Evolutionary conservation across 2,329 filamentous ascomycete genomes (phyloP), one percentile per base, ranked within the genome.

Genomic region (Raffaelea albimanens): DNA sequence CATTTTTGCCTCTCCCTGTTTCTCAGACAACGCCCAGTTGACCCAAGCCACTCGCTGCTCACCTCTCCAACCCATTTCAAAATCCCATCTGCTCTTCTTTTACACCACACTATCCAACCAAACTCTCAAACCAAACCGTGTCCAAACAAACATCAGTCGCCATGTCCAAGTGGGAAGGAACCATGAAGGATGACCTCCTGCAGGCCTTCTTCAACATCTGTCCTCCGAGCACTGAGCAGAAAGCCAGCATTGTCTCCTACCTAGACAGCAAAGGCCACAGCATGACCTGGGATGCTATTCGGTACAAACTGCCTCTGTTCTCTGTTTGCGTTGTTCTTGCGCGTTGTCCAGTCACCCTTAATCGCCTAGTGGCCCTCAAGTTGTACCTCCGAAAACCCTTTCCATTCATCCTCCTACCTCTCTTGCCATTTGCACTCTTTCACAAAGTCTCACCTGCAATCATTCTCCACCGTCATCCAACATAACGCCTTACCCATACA

Each of bases 261-360:
- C 52, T 59, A n/a, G 31, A 34, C 14, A 18, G 25, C 22, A 51
- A 48, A n/a, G 57, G 57, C 22, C 51, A 56, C 43, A 42, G n/a
- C 9, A 52, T 51, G 5, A 58, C 56, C 11, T 59, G 54, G 55
- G 56, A 58, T 40, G 56, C 52, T 5, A 50, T 59, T 9, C 56
- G 56, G 57, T 58, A 56, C 20, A 44, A 5, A 46, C 22, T 22
- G 16, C 16, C 19, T 34, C 43, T 22, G 13, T 31, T 14, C 22
- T 40, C 7, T 22, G 20, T 40, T 20, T 40, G 16, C 16, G 29
- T 44, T 22, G 11, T 31, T 14, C 19, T 18, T 40, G 13, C 25
- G 7, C 25, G 25, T 29, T 13, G 7, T 50, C n/a, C 46, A 22
- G 20, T 31, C 23, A 43, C 16, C 25, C 5, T 19, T 33, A 14